These are phyloP conservation scores for Huntiella omanensis DNA, from an alignment of 2,329 filamentous ascomycete genomes.

Conservation along the genomic window DNA sequence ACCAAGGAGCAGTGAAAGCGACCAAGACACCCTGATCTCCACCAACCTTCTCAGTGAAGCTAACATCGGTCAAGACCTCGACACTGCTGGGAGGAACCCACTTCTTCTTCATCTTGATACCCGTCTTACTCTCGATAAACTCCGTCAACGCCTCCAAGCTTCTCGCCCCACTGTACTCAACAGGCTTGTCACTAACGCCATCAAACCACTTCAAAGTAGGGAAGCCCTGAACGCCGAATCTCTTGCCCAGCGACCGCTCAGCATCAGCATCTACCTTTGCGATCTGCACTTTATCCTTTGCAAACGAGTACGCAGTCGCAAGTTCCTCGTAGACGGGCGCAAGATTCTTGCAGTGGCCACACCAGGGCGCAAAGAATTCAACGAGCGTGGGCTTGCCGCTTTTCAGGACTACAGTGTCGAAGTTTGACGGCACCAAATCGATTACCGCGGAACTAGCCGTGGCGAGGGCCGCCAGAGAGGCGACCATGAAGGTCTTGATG, in stretches of 20 bases:
- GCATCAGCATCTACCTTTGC: slow-evolving; percentile 93
- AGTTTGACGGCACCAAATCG: slow-evolving; percentile 78
- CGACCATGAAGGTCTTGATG: slow-evolving; percentile 40
- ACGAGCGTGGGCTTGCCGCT: slow-evolving; percentile 90
- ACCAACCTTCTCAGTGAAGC: slow-evolving; percentile 62
- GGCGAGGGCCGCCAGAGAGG: slow-evolving; percentile 33
- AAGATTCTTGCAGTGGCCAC: slow-evolving; percentile 95
- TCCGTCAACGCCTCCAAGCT: slow-evolving; percentile 68
- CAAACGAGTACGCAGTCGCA: slow-evolving; percentile 51
- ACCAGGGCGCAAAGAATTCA: slow-evolving; percentile 98
- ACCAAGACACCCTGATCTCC: slow-evolving; percentile 79
- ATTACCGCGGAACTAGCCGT: slow-evolving; percentile 66
- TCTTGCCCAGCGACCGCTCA: slow-evolving; percentile 66
- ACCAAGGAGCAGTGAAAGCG: slow-evolving; percentile 96
- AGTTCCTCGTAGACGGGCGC: slow-evolving; percentile 92
- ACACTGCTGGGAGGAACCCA: slow-evolving; percentile 56
- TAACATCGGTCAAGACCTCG: slow-evolving; percentile 58
- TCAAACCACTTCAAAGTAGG: slow-evolving; percentile 97
- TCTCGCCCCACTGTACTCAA: slow-evolving; percentile 70
- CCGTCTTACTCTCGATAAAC: slow-evolving; percentile 77
- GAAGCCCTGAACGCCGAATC: slow-evolving; percentile 82
- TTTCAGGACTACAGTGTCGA: slow-evolving; percentile 74
- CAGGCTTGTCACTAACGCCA: slow-evolving; percentile 71
- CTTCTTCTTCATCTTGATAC: slow-evolving; percentile 62
- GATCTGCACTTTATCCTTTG: slow-evolving; percentile 58